These are phyloP conservation scores for Dacryopinax primogenitus DNA, from an alignment of 768 basidiomycete species.

Conservation along the genomic window DNA sequence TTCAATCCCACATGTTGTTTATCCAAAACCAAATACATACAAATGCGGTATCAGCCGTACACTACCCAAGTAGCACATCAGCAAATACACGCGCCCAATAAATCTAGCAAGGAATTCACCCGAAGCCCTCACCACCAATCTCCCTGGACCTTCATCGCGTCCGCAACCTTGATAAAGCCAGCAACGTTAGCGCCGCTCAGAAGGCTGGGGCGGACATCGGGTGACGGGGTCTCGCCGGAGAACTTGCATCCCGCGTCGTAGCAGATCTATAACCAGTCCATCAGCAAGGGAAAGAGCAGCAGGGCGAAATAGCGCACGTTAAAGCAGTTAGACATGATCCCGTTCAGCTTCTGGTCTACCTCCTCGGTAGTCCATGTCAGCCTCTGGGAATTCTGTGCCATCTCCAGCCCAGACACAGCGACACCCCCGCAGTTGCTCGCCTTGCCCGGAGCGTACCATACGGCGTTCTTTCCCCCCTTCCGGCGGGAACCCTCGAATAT, in stretches of 20 bases:
- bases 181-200: conserved; percentile 61
- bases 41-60: too few species aligned
- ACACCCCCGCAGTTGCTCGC: conserved; percentile 61
- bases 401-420: conserved; percentile 64
- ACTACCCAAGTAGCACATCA: neutral
- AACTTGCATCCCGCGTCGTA: conserved; percentile 45
- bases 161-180: conserved; percentile 54
- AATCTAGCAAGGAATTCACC: too few species aligned
- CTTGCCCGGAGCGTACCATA: conserved; percentile 68
- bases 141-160: conserved; percentile 62
- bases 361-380: conserved; percentile 48
- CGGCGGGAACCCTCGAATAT: conserved; percentile 54
- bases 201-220: conserved; percentile 36
- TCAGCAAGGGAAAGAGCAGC: neutral
- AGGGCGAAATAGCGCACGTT: conserved; percentile 24
- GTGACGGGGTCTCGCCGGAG: conserved; percentile 36
- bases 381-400: conserved; percentile 64
- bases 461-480: conserved; percentile 32
- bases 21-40: too few species aligned
- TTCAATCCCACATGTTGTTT: too few species aligned
- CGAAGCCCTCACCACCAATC: conserved; percentile 64
- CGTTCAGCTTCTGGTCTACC: conserved; percentile 55
- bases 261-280: conserved; percentile 33
- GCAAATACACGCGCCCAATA: neutral
- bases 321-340: conserved; percentile 58